Evolutionary conservation across 129 eudicot genomes (phyloP).

Genomic region (Escallonia rubra): DNA sequence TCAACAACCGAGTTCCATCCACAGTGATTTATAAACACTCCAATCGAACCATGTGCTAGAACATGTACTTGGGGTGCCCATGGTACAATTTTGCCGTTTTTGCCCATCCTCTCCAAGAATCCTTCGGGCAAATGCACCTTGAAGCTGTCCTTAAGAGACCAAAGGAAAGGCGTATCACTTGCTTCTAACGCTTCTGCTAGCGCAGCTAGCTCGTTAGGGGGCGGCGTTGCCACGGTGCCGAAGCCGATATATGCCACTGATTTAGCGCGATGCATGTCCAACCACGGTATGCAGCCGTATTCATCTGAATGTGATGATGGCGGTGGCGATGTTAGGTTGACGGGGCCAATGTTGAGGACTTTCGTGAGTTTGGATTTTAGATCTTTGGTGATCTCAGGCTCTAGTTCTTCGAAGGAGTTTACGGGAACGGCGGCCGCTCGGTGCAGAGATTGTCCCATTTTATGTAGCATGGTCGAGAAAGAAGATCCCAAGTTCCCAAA

Average conservation of each 20-base stretch:
- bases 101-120: conserved; percentile 28
- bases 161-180: conserved; percentile 35
- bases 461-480: conserved; percentile 38
- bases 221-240: conserved; percentile 47
- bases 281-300: conserved; percentile 45
- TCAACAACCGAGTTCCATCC: conserved; percentile 79
- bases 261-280: conserved; percentile 28
- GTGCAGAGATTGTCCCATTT: conserved; percentile 41
- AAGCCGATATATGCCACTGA: conserved; percentile 60
- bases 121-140: conserved; percentile 33
- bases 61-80: conserved; percentile 78
- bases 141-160: conserved; percentile 41
- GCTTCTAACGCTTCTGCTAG: conserved; percentile 60
- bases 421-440: conserved; percentile 45
- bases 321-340: conserved; percentile 25
- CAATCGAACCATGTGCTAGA: conserved; percentile 32
- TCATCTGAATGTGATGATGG: conserved; percentile 17
- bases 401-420: conserved; percentile 36
- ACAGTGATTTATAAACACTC: conserved; percentile 54
- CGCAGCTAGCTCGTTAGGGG: conserved; percentile 41
- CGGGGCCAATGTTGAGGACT: conserved; percentile 53
- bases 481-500: conserved; percentile 44
- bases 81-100: conserved; percentile 41
- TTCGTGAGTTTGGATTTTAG: conserved; percentile 30
- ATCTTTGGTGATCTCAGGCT: conserved; percentile 37